phyloP scores from a whole-genome alignment of 768 basidiomycete genomes.

The Hygrophorus pudorinus region DNA sequence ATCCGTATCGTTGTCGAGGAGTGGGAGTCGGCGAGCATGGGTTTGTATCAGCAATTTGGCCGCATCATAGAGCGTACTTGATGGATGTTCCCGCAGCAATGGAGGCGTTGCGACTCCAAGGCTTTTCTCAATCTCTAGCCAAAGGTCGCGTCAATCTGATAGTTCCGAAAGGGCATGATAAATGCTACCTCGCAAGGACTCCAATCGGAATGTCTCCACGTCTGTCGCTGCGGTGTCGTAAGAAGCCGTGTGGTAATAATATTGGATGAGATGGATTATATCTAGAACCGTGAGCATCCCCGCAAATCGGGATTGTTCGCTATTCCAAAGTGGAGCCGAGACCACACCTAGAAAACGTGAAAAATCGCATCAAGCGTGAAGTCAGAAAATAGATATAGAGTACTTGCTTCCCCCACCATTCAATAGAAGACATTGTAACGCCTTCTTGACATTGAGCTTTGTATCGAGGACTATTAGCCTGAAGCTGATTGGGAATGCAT shows the following conservation, averaged over 20 bases:
- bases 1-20: conserved; percentile 88
- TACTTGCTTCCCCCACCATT: conserved; percentile 44
- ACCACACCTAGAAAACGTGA: conserved; percentile 65
- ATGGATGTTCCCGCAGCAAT: conserved; percentile 80
- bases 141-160: conserved; percentile 5
- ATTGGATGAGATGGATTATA: conserved; percentile 98
- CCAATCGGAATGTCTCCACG: conserved; percentile 86
- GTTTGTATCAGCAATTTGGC: conserved; percentile 87
- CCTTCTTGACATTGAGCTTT: conserved; percentile 92
- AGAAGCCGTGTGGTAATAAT: conserved; percentile 85
- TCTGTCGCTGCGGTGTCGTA: conserved; percentile 82
- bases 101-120: conserved; percentile 91
- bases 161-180: conserved; percentile 4
- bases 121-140: conserved; percentile 82
- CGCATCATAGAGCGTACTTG: conserved; percentile 81
- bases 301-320: conserved; percentile 83
- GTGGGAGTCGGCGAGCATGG: conserved; percentile 87
- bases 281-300: conserved; percentile 99
- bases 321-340: conserved; percentile 97
- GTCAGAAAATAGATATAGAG: conserved; percentile 2
- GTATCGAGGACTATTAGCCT: conserved; percentile 95
- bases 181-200: conserved; percentile 69
- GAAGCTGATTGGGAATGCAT: conserved; percentile 96
- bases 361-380: conserved; percentile 4
- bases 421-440: conserved; percentile 73